Evolutionary conservation across 163 green algal species (phyloP), one percentile per base, ranked within the genome.

Genomic region (Botryococcus braunii): DNA sequence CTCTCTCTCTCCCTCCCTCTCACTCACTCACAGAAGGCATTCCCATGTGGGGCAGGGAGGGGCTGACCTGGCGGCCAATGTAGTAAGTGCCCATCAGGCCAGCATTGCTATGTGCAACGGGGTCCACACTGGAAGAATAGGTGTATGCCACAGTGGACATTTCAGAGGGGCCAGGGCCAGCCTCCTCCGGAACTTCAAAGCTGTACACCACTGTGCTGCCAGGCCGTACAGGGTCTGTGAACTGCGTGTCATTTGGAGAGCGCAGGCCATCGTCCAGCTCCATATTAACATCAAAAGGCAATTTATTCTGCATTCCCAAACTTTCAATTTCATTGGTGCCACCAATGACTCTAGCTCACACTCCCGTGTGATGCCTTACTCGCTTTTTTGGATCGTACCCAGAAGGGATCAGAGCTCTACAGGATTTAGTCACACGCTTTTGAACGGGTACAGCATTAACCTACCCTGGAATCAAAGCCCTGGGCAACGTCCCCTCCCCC

Each of bases 41-140:
- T n/a, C n/a, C n/a, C n/a, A n/a, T n/a, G n/a, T n/a, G n/a, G n/a
- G n/a, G n/a, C n/a, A n/a, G n/a, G 37, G 23, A 29, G 11, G 25
- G 60, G 36, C 23, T 68, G 37, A 62, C 72, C 66, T 11, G 56
- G 46, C 5, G 43, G 13, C 37, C 61, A 3, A 85, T 48, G 43
- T 78, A 41, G 35, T 79, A 4, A 36, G 69, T 52, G 60, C 78
- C 78, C 2, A 80, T 35, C 5, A 85, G 78, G 25, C 78, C 78
- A 0, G 69, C 68, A 52, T 82, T 76, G 47, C 69, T 63, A 40
- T 85, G 69, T 5, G 41, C 62, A 23, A 68, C 46, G 11, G 70
- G 49, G 60, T 85, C 75, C 4, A 79, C 75, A 4, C 57, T 72
- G 5, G 66, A 77, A 57, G 56, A 62, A 62, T 85, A 85, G 55